Evolutionary conservation across 2,329 filamentous ascomycete genomes (phyloP).

Genomic region (Alternaria sp.): DNA sequence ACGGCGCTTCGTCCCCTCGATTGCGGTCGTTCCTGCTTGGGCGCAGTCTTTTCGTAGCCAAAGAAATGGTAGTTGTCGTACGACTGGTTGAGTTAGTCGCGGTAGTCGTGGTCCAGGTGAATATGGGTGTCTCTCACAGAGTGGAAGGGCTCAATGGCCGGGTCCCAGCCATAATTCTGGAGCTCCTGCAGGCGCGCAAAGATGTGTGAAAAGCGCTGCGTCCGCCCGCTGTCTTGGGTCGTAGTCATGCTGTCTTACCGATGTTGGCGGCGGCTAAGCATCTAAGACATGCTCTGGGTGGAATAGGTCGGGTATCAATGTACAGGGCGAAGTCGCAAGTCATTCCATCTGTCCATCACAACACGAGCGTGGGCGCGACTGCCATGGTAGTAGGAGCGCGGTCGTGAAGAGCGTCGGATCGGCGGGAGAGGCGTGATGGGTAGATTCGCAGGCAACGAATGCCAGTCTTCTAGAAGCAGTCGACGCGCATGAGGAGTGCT

Average conservation of each 20-base stretch:
- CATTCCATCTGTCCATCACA: conserved; percentile 3
- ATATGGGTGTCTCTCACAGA: conserved; percentile 45
- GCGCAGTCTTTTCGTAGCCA: conserved; percentile 43
- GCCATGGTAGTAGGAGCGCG: conserved; percentile 8
- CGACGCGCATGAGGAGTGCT: conserved; percentile 19
- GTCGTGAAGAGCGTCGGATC: not conserved
- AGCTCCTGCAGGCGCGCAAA: conserved; percentile 50
- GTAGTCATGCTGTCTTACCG: conserved; percentile 30
- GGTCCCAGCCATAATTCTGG: conserved; percentile 51
- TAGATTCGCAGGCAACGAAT: conserved; percentile 3
- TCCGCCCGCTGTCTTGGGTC: conserved; percentile 17
- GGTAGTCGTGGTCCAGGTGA: no score
- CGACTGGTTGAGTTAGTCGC: conserved; percentile 56
- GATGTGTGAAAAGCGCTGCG: conserved; percentile 43
- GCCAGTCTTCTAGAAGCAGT: not conserved
- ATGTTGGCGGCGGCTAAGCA: not conserved
- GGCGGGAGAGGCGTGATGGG: conserved; percentile 7
- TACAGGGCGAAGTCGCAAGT: not conserved
- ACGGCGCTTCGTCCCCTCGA: conserved; percentile 39
- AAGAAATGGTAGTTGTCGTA: conserved; percentile 84
- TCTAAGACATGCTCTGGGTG: conserved; percentile 18
- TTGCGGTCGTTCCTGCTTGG: conserved; percentile 25
- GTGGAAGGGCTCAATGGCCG: conserved; percentile 57
- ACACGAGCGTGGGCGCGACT: conserved; percentile 5
- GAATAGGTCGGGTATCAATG: not conserved